phyloP scores from a whole-genome alignment of 2,329 filamentous ascomycete species.

The Aspergillus texensis region DNA sequence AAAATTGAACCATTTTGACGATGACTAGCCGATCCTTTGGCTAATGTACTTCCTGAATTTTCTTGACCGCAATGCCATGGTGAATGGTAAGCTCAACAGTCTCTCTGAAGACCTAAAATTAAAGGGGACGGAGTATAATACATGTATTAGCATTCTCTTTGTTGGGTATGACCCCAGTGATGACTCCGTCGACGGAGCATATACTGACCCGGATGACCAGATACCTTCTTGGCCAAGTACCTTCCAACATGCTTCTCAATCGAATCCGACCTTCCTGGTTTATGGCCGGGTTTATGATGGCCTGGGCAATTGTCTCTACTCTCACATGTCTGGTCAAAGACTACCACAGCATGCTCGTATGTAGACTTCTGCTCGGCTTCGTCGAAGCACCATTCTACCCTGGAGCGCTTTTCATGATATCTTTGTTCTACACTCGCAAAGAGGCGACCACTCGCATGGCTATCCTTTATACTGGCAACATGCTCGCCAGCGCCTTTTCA shows the following conservation, averaged over 20 bases:
- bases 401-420: conserved; percentile 64
- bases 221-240: conserved; percentile 33
- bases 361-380: conserved; percentile 42
- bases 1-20: background rate
- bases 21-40: conserved; percentile 12
- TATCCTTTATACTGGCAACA: conserved; percentile 38
- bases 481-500: conserved; percentile 18
- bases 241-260: conserved; percentile 48
- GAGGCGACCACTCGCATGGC: conserved; percentile 48
- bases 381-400: conserved; percentile 56
- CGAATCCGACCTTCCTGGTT: conserved; percentile 31
- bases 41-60: conserved; percentile 27
- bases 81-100: conserved; percentile 20
- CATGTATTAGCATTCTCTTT: conserved; percentile 48
- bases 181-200: conserved; percentile 5
- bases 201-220: conserved; percentile 15
- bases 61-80: conserved; percentile 27
- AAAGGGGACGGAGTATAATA: conserved; percentile 48
- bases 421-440: conserved; percentile 68
- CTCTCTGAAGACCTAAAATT: conserved; percentile 42
- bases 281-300: conserved; percentile 21
- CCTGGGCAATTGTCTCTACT: conserved; percentile 21
- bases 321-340: conserved; percentile 16
- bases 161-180: conserved; percentile 32
- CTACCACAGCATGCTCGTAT: conserved; percentile 24